Percentiles rank a stretch among this genome's conserved stretches.
Evolutionary conservation across 2,329 filamentous ascomycete species (phyloP).

Genomic region (Aspergillus sp.): DNA sequence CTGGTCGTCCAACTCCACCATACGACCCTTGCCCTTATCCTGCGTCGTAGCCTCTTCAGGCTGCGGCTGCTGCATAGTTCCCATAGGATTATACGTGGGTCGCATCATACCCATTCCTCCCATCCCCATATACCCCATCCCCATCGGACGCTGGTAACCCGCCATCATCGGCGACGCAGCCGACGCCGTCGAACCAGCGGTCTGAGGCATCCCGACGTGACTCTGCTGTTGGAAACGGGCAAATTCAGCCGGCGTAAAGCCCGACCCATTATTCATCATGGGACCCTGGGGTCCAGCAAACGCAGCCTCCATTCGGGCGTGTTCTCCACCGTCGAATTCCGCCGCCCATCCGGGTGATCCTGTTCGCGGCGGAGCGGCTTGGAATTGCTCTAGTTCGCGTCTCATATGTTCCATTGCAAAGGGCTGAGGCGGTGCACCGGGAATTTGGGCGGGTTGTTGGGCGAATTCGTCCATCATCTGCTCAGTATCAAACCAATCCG

Average conservation of each 20-base stretch:
- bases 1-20: constrained; percentile 87
- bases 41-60: constrained; percentile 42
- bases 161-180: constrained; percentile 57
- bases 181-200: constrained; percentile 51
- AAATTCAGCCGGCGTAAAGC: constrained; percentile 79
- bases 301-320: constrained; percentile 65
- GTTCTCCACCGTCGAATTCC: constrained; percentile 57
- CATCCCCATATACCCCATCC: constrained; percentile 50
- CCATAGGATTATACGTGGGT: constrained; percentile 41
- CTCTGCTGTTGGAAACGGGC: constrained; percentile 74
- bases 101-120: constrained; percentile 48
- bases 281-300: constrained; percentile 50
- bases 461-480: constrained; percentile 93
- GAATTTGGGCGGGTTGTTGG: constrained; percentile 63
- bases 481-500: constrained; percentile 19
- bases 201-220: constrained; percentile 51
- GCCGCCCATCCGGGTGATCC: constrained; percentile 56
- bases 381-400: constrained; percentile 52
- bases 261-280: constrained; percentile 43
- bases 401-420: constrained; percentile 63
- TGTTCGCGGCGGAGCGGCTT: constrained; percentile 44
- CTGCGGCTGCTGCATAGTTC: constrained; percentile 39
- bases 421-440: constrained; percentile 48
- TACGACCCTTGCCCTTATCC: constrained; percentile 73
- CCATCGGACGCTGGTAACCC: constrained; percentile 40